Evolutionary conservation across 148 eudicot genomes (phyloP).

Genomic region (Beta vulgaris): DNA sequence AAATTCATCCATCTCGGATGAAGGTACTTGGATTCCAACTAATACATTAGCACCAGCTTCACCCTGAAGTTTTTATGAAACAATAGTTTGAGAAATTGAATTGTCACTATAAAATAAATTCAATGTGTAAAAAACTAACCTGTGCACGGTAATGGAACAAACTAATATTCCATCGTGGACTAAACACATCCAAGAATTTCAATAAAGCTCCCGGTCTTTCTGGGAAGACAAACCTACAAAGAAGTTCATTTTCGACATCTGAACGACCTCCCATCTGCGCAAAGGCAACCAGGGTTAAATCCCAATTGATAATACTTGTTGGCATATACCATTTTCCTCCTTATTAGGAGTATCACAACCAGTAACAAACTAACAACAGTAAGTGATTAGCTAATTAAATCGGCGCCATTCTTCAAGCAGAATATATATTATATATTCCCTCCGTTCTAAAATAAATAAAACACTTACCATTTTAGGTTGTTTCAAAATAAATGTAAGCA

Average conservation of each 20-base stretch:
- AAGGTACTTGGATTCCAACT: conserved; percentile 84
- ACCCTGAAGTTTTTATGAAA: conserved; percentile 44
- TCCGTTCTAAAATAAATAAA: too few species aligned
- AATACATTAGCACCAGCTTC: conserved; percentile 89
- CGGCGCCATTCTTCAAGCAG: background rate
- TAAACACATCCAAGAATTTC: conserved; percentile 79
- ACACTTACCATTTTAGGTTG: too few species aligned
- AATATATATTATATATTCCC: background rate
- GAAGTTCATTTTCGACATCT: conserved; percentile 62
- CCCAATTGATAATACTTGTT: background rate
- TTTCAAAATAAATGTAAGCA: too few species aligned
- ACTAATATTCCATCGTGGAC: conserved; percentile 95
- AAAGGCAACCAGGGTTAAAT: background rate
- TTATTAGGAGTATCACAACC: background rate
- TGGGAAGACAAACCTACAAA: conserved; percentile 84
- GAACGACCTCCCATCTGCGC: conserved; percentile 86
- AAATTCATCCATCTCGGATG: conserved; percentile 55
- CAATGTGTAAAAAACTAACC: conserved; percentile 36
- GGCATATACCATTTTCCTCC: background rate
- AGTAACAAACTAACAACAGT: background rate
- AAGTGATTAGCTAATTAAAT: background rate
- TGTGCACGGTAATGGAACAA: conserved; percentile 94
- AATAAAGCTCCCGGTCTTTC: conserved; percentile 90
- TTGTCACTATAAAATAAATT: background rate
- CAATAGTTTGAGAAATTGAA: background rate